Percentiles rank a stretch among this genome's conserved stretches.
Conservation (phyloP, 768 basidiomycete species). For the Holtermannia corniformis region DNA sequence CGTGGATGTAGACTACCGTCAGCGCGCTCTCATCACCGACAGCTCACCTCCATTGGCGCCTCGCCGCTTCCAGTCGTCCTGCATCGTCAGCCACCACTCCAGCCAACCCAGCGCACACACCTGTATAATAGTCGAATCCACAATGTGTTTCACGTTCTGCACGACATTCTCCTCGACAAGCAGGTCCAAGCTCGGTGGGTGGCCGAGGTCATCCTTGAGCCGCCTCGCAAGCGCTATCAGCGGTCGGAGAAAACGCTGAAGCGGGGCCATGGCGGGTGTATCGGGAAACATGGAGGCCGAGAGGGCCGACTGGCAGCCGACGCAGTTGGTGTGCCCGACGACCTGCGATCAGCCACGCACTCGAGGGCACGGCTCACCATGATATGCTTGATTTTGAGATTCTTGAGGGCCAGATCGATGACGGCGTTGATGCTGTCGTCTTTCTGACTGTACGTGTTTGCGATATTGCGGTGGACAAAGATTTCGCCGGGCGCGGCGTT, state of each 20-base stretch:
- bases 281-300: conserved; percentile 24
- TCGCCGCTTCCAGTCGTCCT: conserved; percentile 30
- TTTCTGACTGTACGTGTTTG: conserved; percentile 26
- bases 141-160: conserved; percentile 31
- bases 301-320: conserved; percentile 26
- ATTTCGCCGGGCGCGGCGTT: conserved; percentile 32
- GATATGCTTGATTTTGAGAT: conserved; percentile 35
- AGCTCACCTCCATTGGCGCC: conserved; percentile 25
- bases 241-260: conserved; percentile 27
- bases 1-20: conserved; percentile 31
- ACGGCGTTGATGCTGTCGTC: conserved; percentile 33
- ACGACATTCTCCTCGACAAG: conserved; percentile 30
- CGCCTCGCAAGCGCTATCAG: conserved; percentile 18
- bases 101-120: conserved; percentile 16
- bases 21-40: too few relatives aligned
- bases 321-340: conserved; percentile 34
- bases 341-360: not conserved
- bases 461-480: conserved; percentile 31
- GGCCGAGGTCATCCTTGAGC: conserved; percentile 13
- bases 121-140: conserved; percentile 20
- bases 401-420: conserved; percentile 31
- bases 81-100: not conserved
- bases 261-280: conserved; percentile 13
- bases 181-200: conserved; percentile 24
- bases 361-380: conserved; percentile 14